Percentiles rank a stretch among this genome's conserved stretches.
Conservation (phyloP, 495 filamentous ascomycete species). For the Mytilinidion resinicola region DNA sequence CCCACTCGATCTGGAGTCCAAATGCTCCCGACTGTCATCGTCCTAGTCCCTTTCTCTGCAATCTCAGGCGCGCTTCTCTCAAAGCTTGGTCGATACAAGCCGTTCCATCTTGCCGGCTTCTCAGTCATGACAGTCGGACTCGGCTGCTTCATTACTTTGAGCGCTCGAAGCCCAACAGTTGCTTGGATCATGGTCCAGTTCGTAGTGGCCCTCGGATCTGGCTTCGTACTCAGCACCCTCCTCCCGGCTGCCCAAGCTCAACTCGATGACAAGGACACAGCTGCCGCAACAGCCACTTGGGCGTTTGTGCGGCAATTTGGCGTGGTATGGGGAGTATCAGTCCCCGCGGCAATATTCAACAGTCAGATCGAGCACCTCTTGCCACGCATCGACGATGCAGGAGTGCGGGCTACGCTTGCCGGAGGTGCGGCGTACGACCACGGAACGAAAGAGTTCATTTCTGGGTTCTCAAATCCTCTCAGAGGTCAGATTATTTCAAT, state of each 20-base stretch:
- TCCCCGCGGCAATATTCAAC: conserved; percentile 49
- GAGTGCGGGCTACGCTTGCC: no score
- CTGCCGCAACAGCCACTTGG: conserved; percentile 41
- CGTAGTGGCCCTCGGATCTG: conserved; percentile 42
- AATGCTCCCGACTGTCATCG: conserved; percentile 52
- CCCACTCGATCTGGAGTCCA: conserved; percentile 52
- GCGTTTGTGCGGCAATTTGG: conserved; percentile 46
- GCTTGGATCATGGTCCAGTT: conserved; percentile 47
- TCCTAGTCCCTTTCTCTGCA: conserved; percentile 43
- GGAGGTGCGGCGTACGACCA: no score
- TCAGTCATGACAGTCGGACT: conserved; percentile 42
- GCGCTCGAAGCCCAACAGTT: conserved; percentile 35
- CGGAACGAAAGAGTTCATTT: no score
- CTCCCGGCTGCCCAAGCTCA: conserved; percentile 48
- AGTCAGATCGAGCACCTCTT: conserved; percentile 15
- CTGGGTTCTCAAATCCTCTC: no score
- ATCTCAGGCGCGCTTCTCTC: conserved; percentile 40
- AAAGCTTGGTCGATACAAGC: conserved; percentile 43
- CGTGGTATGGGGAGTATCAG: conserved; percentile 45
- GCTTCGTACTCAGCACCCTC: conserved; percentile 42
- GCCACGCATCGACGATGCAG: no score
- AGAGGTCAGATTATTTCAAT: no score
- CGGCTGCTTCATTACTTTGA: conserved; percentile 41
- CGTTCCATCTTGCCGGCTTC: conserved; percentile 48
- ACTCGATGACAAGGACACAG: conserved; percentile 39